Base-by-base conservation (phyloP, 1,284 basidiomycete genomes). In the Porodaedalea pini region DNA sequence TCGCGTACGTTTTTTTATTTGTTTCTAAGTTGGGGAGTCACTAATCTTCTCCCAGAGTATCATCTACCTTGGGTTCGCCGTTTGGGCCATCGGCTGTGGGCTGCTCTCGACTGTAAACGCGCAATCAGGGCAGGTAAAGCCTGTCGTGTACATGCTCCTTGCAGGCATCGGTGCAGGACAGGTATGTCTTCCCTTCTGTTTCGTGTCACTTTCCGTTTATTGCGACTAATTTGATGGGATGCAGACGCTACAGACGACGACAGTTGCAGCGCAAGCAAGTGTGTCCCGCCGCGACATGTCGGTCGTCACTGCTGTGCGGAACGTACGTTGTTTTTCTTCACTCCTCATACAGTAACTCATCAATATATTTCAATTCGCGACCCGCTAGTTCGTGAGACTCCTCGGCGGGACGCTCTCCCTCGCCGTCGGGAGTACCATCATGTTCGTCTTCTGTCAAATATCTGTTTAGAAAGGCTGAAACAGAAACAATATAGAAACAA, bases 1-100 rank as follows among this genome's bases (percentile, higher is more conserved):
- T 43, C 37, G 58, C 4, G 58, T 55, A 29, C 11, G 56, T 23
- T 25, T 7, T 10, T 1, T 29, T 19, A 8, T n/a, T 13, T 34
- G 3, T 7, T 45, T 36, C 27, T 29, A 17, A 15, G 10, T 11
- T 15, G 31, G 3, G 19, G 11, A 56, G 8, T 17, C 27, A 36
- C 10, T 27, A 3, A 31, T 27, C 27, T 47, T 39, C 13, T 21
- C n/a, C 8, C 27, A 54, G 52, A 51, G 29, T 21, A 59, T 55
- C 10, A 59, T 59, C 4, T 59, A 59, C 45, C 13, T 45, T 21
- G 58, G 58, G 5, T 59, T 59, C 23, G 29, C 39, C 17, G 53
- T 55, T 8, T 59, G 58, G 58, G 36, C 58, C 4, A n/a, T 59
- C 29, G 58, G 58, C 6, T 59, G 58, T 49, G 58, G 58, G n/a